Base-by-base conservation (phyloP, 192 early-diverging fungal species). In the Physocladia obscura region DNA sequence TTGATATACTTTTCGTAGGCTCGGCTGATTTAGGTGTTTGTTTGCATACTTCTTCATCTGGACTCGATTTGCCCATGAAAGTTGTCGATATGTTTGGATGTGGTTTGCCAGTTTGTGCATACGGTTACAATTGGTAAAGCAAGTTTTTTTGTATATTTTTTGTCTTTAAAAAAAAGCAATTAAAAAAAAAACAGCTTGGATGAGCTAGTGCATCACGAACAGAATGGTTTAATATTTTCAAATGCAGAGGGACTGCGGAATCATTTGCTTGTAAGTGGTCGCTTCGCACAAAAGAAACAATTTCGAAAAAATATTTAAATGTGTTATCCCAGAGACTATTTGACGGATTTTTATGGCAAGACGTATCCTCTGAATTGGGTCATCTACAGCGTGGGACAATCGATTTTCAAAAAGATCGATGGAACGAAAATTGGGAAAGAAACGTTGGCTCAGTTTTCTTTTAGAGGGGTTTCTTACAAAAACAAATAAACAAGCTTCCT, bases 21-120 rank as follows among this genome's bases (percentile, higher is more conserved):
- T 86, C 88, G 29, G 94, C 95, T 2, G 95, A 97, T 81, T 79
- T 98, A 51, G 96, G 96, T 36, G 79, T 98, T 15, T 94, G 87
- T 47, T 81, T 98, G 60, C 96, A 98, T 80, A 93, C 88, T 26
- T 94, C 92, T n/a, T 93, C 95, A 4, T 93, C 90, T 34, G 96
- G 96, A 2, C 82, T 98, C 54, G 96, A 98, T 73, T 75, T 98
- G 69, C 96, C 96, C 4, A 98, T 98, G 96, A 98, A 98, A 79
- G 86, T 97, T 4, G 93, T 97, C 5, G 96, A 98, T 71, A 95
- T 98, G 94, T 95, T 97, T 87, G 96, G 95, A 19, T 96, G 92
- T 76, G 93, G 91, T 2, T 71, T 94, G 15, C 94, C 96, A 3
- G 95, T 94, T 36, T 92, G 90, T 75, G 92, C 95, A 4, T 73